Conservation (phyloP, 2,329 filamentous ascomycete genomes). For the Colletotrichum nymphaeae region DNA sequence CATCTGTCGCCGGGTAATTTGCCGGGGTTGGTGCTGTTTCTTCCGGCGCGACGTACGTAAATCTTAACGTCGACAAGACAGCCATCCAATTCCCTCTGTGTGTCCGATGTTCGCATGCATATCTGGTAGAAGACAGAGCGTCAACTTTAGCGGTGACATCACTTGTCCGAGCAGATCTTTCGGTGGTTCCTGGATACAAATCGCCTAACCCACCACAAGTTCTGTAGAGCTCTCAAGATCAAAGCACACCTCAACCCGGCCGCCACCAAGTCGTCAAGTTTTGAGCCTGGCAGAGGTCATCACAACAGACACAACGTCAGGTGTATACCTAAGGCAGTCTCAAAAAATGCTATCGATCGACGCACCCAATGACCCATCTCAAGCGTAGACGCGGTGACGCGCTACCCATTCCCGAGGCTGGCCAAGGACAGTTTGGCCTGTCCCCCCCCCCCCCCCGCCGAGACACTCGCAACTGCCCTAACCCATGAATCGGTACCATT, state of each 20-base stretch:
- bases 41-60: no score
- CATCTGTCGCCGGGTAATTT: background rate
- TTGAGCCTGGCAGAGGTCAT: background rate
- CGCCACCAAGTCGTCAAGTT: background rate
- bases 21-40: background rate
- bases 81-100: no score
- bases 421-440: background rate
- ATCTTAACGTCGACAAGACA: no score
- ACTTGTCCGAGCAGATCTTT: no score
- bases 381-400: background rate
- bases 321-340: background rate
- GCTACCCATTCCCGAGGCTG: background rate
- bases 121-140: no score
- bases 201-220: background rate
- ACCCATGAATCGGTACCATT: background rate
- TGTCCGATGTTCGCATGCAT: no score
- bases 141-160: no score
- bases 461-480: constrained; percentile 5
- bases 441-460: constrained; percentile 8
- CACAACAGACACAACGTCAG: background rate
- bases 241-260: background rate
- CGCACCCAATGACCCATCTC: background rate
- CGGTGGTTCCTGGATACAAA: background rate
- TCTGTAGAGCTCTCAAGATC: no score
- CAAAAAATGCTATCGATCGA: background rate